These are phyloP conservation scores for Zygotorulaspora chibaensis DNA, from an alignment of 805 yeast species.

Conservation along the genomic window DNA sequence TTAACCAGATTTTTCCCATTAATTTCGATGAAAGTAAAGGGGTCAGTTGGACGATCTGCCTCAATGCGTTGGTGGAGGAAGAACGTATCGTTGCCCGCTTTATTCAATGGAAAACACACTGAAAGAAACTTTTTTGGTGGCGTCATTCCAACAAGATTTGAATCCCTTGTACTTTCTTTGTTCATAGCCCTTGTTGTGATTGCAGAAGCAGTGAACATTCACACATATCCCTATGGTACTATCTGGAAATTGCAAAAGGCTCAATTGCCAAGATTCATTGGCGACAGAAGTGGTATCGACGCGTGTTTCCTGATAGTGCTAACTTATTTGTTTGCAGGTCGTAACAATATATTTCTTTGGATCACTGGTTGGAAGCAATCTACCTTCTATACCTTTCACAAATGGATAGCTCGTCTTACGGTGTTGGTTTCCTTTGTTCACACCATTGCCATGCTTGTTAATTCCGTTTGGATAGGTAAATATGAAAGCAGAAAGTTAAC, in stretches of 20 bases:
- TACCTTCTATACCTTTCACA: slow-evolving; percentile 58
- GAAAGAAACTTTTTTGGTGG: slow-evolving; percentile 8
- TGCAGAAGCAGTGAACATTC: slow-evolving; percentile 11
- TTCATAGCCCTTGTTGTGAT: slow-evolving; percentile 13
- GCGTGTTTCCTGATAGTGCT: slow-evolving; percentile 48
- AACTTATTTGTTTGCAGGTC: slow-evolving; percentile 57
- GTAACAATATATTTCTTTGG: slow-evolving; percentile 61
- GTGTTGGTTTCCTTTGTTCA: slow-evolving; percentile 15
- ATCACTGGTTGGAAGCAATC: slow-evolving; percentile 58
- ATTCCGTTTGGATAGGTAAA: slow-evolving; percentile 32
- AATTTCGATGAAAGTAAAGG: slow-evolving; percentile 30
- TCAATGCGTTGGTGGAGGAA: slow-evolving; percentile 12
- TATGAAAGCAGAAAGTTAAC: background rate
- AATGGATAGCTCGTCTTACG: slow-evolving; percentile 51
- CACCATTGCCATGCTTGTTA: slow-evolving; percentile 10
- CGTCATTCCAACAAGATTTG: slow-evolving; percentile 16
- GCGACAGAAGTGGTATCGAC: slow-evolving; percentile 50
- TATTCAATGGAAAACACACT: slow-evolving; percentile 9
- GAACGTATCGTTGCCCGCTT: slow-evolving; percentile 14
- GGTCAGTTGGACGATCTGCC: slow-evolving; percentile 15
- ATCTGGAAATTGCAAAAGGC: slow-evolving; percentile 5
- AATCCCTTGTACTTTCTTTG: slow-evolving; percentile 16
- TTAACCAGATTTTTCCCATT: slow-evolving; percentile 37
- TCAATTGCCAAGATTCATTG: slow-evolving; percentile 30
- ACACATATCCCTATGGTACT: slow-evolving; percentile 6